phyloP scores from a whole-genome alignment of 768 basidiomycete species.

The Tylopilus rubrobrunneus region DNA sequence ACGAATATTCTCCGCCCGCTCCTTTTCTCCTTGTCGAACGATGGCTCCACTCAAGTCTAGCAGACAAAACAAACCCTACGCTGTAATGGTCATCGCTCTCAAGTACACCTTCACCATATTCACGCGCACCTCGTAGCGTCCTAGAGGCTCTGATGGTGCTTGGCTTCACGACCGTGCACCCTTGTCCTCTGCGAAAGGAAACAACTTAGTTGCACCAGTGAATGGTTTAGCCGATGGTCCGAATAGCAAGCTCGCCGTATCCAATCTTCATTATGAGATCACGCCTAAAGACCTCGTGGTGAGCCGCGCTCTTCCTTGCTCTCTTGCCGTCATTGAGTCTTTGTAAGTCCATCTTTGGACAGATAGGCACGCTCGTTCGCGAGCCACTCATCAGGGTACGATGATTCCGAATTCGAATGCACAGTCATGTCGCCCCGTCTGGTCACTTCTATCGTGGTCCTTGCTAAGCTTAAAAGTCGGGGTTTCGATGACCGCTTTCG shows the following conservation, averaged over 20 bases:
- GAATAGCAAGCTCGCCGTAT: constrained; percentile 64
- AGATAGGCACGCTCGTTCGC: constrained; percentile 87
- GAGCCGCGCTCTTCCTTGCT: constrained; percentile 28
- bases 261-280: constrained; percentile 90
- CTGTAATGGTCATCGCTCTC: constrained; percentile 26
- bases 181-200: constrained; percentile 30
- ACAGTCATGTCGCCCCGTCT: constrained; percentile 32
- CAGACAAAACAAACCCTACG: constrained; percentile 42
- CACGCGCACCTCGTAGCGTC: constrained; percentile 44
- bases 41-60: constrained; percentile 27
- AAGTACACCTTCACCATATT: neutral
- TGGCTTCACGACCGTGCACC: constrained; percentile 80
- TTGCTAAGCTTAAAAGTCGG: constrained; percentile 25
- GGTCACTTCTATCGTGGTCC: constrained; percentile 33
- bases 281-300: constrained; percentile 86
- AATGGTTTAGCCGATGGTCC: constrained; percentile 16
- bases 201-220: constrained; percentile 20
- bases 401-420: constrained; percentile 43
- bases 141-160: constrained; percentile 54
- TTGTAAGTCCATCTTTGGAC: constrained; percentile 79
- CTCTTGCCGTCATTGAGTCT: constrained; percentile 2
- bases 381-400: constrained; percentile 96
- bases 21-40: neutral
- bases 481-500: constrained; percentile 41
- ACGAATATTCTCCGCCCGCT: neutral